Base-by-base conservation (phyloP, 306 rosid genomes). In the Cajanus cajan region DNA sequence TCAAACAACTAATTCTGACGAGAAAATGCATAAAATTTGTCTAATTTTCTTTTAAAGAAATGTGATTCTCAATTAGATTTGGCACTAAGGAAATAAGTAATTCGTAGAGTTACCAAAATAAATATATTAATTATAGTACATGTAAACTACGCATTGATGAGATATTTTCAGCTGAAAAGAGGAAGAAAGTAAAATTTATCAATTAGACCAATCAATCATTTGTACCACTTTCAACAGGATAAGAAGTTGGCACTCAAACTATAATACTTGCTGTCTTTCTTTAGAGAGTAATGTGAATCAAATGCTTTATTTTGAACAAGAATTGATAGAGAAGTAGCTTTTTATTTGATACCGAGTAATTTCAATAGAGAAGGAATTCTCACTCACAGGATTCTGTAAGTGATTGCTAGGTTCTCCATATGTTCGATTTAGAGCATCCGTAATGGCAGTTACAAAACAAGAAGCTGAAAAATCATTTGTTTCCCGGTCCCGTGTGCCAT, bases 341-440 rank as follows among this genome's bases (percentile, higher is more conserved):
- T 50, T 28, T 39, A 28, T 24, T 51, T 52, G 70, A 78, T 79
- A 68, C 57, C 11, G 47, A 19, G 61, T 21, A 54, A 51, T 39
- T 57, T 51, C 55, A 78, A 73, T 24, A 19, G 16, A 61, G 64
- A 84, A 81, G 21, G 66, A 48, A 79, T 78, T 52, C 28, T 82
- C 71, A 88, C 97, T 79, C 84, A 91, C 97, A 81, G 36, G 84
- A 78, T 88, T 92, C 78, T 83, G 84, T 22, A 90, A 80, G 70
- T 85, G 87, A 78, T 94, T 89, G 61, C 75, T 57, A 62, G 84
- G 84, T 71, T 86, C 87, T 80, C 98, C 97, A 71, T 88, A 79
- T 43, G 96, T 90, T 88, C 97, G 96, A 80, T 92, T 92, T 54
- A 94, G 83, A 74, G 98, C 97, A 80, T 94, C 96, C 43, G 94